These are phyloP conservation scores for Pyrrhoderma noxium DNA, from an alignment of 1,284 basidiomycete genomes.

Conservation along the genomic window DNA sequence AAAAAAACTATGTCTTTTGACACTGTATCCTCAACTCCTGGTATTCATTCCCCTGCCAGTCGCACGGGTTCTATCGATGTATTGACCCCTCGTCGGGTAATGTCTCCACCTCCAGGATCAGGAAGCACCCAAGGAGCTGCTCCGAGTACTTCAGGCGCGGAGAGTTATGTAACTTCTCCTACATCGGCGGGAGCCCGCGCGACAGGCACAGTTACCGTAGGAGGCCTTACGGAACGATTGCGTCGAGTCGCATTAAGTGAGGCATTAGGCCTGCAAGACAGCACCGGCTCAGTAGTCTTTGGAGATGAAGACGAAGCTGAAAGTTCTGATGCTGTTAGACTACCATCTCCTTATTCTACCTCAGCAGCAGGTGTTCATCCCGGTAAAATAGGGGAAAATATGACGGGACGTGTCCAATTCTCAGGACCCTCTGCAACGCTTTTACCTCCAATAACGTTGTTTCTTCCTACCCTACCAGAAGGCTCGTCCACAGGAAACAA, in stretches of 20 bases:
- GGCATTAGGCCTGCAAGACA: conserved; percentile 6
- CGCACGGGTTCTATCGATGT: conserved; percentile 14
- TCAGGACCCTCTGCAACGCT: conserved; percentile 48
- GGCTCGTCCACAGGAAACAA: conserved; percentile 3
- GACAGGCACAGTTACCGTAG: conserved; percentile 2
- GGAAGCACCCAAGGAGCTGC: background rate
- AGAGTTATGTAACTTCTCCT: conserved; percentile 8
- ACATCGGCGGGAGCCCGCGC: background rate
- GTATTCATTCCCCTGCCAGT: conserved; percentile 13
- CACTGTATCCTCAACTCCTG: conserved; percentile 1
- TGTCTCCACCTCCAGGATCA: conserved; percentile 12
- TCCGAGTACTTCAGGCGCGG: conserved; percentile 4
- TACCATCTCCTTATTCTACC: conserved; percentile 12
- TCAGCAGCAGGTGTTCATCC: background rate
- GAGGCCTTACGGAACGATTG: conserved; percentile 10
- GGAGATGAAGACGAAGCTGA: conserved; percentile 6
- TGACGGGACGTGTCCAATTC: conserved; percentile 32
- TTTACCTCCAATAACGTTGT: conserved; percentile 30
- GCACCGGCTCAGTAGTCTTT: conserved; percentile 1
- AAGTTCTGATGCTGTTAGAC: background rate
- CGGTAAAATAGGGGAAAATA: too few relatives aligned
- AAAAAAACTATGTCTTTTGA: conserved; percentile 13
- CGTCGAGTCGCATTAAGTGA: conserved; percentile 13
- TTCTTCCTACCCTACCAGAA: background rate
- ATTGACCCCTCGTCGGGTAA: conserved; percentile 13